Evolutionary conservation across 352 stramenopile species (phyloP), one percentile per base, ranked within the genome.

Genomic region (Phytophthora constricta): DNA sequence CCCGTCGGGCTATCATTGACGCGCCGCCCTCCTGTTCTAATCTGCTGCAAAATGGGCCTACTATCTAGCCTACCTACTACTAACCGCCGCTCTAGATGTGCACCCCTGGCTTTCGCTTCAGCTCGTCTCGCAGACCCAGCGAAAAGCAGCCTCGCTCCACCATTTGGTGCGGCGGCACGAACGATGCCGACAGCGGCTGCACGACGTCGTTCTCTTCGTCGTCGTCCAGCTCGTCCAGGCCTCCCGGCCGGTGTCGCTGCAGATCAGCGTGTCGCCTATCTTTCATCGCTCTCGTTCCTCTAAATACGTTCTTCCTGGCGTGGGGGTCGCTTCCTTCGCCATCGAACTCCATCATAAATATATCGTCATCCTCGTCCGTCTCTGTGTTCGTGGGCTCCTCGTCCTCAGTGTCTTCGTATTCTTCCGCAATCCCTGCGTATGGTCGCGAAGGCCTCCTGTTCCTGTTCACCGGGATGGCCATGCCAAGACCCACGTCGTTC

Each of bases 281-380:
- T 10, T 57, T 55, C 49, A n/a, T 56, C 54, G 31, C 33, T 59
- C 23, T 58, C 39, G 71, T 64, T 31, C 25, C 27, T n/a, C 58
- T 73, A 69, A 70, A 68, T 69, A 72, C 60, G 62, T 70, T 74
- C 37, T 37, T 71, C 37, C 50, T 63, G 39, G 49, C 45, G 20
- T 58, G 65, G 59, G 41, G 57, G 49, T 65, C 46, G 45, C 34
- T 65, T 34, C 39, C 58, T 52, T 68, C 52, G 61, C 60, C 65
- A n/a, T 85, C 80, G 54, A 86, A 69, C 70, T 93, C 85, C 85
- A 93, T 93, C 65, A 82, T 81, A 79, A 93, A 93, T 80, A 93
- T 93, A 54, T 79, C 79, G 27, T 80, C 77, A 19, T 86, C 74
- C 33, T 84, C 67, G 13, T 80, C 67, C 28, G 79, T 72, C 31